These are phyloP conservation scores for thale cress (Arabidopsis thaliana) DNA, from an alignment of 345 rosid genomes.

Conservation along the genomic window TAIR10.1 NC_003071.7:8994001-8994500, in stretches of 20 bases:
- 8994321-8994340: background rate
- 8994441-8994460: slow-evolving; percentile 98
- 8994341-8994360: slow-evolving; percentile 1
- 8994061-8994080: background rate
- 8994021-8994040: background rate
- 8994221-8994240: slow-evolving; percentile 86
- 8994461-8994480: slow-evolving; percentile 99
- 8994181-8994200: slow-evolving; percentile 87
- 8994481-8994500: slow-evolving; percentile 98
- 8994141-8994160: slow-evolving; percentile 47
- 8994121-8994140: background rate
- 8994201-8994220: slow-evolving; percentile 90
- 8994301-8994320: background rate
- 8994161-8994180: slow-evolving; percentile 72
- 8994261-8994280: slow-evolving; percentile 87
- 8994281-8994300: slow-evolving; percentile 81
- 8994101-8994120: slow-evolving; percentile 5
- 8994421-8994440: background rate
- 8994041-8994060: slow-evolving; percentile 13
- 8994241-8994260: slow-evolving; percentile 85
- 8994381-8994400: background rate
- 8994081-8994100: slow-evolving; percentile 11
- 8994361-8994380: background rate
- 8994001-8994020: background rate
- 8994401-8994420: too few species aligned